Conservation (phyloP, 2,329 filamentous ascomycete genomes). For the Clonostachys solani region DNA sequence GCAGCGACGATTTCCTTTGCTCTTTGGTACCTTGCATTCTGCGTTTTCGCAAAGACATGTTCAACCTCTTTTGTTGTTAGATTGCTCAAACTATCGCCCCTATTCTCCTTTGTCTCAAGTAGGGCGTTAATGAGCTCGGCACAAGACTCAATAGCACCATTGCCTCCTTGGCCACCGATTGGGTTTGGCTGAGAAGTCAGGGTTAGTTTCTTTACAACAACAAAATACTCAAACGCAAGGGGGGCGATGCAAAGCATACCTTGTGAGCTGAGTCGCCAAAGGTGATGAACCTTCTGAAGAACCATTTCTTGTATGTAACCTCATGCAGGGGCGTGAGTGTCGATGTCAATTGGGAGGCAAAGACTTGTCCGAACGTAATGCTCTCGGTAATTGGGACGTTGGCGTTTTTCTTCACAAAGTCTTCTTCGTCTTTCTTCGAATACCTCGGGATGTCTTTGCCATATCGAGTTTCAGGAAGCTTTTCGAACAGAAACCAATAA, state of each 20-base stretch:
- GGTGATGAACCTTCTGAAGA: slow-evolving; percentile 27
- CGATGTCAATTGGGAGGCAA: slow-evolving; percentile 14
- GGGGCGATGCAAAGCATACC: slow-evolving; percentile 6
- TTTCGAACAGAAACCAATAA: slow-evolving; percentile 28
- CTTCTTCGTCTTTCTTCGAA: slow-evolving; percentile 13
- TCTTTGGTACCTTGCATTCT: neutral
- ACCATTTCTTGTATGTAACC: slow-evolving; percentile 28
- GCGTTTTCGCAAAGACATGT: neutral
- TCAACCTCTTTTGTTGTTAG: neutral
- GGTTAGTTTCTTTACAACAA: neutral
- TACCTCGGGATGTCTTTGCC: slow-evolving; percentile 10
- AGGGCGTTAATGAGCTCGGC: neutral
- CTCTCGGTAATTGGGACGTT: neutral
- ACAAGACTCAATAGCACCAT: neutral
- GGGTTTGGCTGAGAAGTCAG: neutral
- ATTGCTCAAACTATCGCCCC: neutral
- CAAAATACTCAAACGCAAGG: neutral
- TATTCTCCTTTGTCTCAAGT: neutral
- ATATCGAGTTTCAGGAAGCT: slow-evolving; percentile 16
- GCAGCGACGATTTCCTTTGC: neutral
- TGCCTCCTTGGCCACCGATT: neutral
- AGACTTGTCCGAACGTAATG: slow-evolving; percentile 17
- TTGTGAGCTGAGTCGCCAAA: slow-evolving; percentile 38
- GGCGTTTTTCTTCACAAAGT: neutral
- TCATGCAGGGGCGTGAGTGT: slow-evolving; percentile 26